These are phyloP conservation scores for Daldinia childiae DNA, from an alignment of 495 filamentous ascomycete genomes.

Conservation along the genomic window DNA sequence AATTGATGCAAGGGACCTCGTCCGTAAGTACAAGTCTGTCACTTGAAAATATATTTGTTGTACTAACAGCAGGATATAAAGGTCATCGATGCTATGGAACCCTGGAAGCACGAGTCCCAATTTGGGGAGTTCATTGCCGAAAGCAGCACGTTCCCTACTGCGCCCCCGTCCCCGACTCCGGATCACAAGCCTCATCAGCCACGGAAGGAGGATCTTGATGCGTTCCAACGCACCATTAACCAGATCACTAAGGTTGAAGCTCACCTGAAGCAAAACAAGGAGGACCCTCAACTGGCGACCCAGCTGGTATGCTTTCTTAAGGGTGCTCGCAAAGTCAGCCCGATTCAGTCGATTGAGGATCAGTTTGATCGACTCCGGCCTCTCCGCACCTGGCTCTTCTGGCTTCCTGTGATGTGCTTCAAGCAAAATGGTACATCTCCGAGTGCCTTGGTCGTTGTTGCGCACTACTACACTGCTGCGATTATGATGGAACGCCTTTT, in stretches of 20 bases:
- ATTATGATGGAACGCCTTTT: constrained; percentile 89
- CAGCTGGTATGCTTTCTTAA: constrained; percentile 86
- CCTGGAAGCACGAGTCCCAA: constrained; percentile 89
- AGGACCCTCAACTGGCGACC: constrained; percentile 76
- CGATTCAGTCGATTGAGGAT: constrained; percentile 76
- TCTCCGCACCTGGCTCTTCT: constrained; percentile 92
- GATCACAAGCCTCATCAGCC: constrained; percentile 66
- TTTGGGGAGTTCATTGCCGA: constrained; percentile 85
- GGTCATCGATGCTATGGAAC: constrained; percentile 90
- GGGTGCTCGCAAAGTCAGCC: constrained; percentile 76
- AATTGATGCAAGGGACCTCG: constrained; percentile 89
- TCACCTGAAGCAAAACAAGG: constrained; percentile 74
- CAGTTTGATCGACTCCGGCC: constrained; percentile 89
- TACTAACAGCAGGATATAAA: constrained; percentile 57
- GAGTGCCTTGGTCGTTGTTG: constrained; percentile 80
- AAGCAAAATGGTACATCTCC: constrained; percentile 66
- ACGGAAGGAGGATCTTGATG: constrained; percentile 73
- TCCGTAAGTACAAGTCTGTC: constrained; percentile 66
- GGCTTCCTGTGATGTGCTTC: constrained; percentile 80
- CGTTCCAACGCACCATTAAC: constrained; percentile 70
- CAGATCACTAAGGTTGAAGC: constrained; percentile 76
- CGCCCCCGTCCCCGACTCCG: constrained; percentile 67
- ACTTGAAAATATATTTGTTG: constrained; percentile 1
- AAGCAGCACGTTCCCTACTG: constrained; percentile 71
- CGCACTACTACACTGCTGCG: constrained; percentile 90